phyloP scores from a whole-genome alignment of 139 green algal genomes.

The Chlorella sp. region DNA sequence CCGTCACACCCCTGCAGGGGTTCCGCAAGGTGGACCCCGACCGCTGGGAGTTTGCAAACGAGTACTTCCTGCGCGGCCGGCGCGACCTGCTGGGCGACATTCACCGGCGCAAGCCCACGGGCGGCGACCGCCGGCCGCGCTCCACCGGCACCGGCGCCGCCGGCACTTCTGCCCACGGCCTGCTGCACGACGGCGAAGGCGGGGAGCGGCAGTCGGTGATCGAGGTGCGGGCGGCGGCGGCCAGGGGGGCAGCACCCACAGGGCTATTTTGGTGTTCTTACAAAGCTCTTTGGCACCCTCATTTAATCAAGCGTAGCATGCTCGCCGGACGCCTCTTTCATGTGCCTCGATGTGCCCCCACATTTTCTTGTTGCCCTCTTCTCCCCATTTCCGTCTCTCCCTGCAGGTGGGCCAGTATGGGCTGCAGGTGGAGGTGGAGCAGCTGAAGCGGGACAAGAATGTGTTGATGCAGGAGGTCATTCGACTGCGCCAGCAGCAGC shows the following conservation, averaged over 20 bases:
- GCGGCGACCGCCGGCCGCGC: background rate
- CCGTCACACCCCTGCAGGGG: constrained; percentile 63
- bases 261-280: too few species aligned
- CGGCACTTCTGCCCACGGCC: too few species aligned
- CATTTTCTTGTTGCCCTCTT: too few species aligned
- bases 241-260: too few species aligned
- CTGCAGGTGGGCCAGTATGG: constrained; percentile 85
- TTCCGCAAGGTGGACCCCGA: constrained; percentile 98
- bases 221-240: background rate
- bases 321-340: too few species aligned
- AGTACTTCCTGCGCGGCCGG: constrained; percentile 83
- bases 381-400: background rate
- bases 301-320: too few species aligned
- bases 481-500: constrained; percentile 79
- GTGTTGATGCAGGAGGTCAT: constrained; percentile 91
- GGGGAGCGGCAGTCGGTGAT: constrained; percentile 20
- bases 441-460: constrained; percentile 89
- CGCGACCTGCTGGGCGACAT: constrained; percentile 86
- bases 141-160: background rate
- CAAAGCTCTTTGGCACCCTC: too few species aligned
- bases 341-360: too few species aligned
- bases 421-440: constrained; percentile 81
- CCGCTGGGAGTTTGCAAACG: constrained; percentile 98
- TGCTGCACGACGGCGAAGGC: background rate
- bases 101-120: constrained; percentile 77